A percentile compares a stretch with the other conserved stretches of the same genome.
These are phyloP conservation scores for Jacaranda copaia DNA, from an alignment of 257 asterid genomes.

Conservation along the genomic window DNA sequence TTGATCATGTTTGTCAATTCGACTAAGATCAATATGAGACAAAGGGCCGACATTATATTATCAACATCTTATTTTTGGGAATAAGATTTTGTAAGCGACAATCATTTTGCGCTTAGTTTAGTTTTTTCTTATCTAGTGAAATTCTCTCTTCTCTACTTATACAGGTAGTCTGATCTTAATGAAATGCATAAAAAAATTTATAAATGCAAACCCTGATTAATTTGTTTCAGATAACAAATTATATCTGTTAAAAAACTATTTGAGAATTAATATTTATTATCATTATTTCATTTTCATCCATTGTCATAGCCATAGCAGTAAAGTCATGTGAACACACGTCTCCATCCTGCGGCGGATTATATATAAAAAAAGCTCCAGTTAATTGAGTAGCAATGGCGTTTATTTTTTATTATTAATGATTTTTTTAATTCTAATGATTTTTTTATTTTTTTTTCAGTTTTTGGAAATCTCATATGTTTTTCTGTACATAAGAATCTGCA, in stretches of 20 bases:
- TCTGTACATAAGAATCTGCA: not conserved
- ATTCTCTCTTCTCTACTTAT: too few relatives aligned
- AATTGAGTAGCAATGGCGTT: not conserved
- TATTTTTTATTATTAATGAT: not conserved
- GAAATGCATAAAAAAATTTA: too few relatives aligned
- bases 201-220: not conserved
- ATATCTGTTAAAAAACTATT: not conserved
- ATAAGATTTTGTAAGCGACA: too few relatives aligned
- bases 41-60: too few relatives aligned
- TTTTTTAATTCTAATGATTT: not conserved
- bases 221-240: slow-evolving; percentile 3
- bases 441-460: not conserved
- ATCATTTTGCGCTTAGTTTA: too few relatives aligned
- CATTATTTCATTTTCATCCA: not conserved
- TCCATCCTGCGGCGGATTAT: slow-evolving; percentile 3
- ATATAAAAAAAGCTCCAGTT: not conserved
- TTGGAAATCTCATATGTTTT: not conserved
- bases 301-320: not conserved
- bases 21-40: too few relatives aligned
- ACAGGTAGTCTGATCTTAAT: too few relatives aligned
- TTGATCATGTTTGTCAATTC: too few relatives aligned
- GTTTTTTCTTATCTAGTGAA: too few relatives aligned
- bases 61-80: too few relatives aligned
- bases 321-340: slow-evolving; percentile 37
- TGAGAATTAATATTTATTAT: not conserved